Percentiles rank a stretch among this genome's conserved stretches.
Conservation (phyloP, 331 rosid species). For the Phaseolus coccineus region DNA sequence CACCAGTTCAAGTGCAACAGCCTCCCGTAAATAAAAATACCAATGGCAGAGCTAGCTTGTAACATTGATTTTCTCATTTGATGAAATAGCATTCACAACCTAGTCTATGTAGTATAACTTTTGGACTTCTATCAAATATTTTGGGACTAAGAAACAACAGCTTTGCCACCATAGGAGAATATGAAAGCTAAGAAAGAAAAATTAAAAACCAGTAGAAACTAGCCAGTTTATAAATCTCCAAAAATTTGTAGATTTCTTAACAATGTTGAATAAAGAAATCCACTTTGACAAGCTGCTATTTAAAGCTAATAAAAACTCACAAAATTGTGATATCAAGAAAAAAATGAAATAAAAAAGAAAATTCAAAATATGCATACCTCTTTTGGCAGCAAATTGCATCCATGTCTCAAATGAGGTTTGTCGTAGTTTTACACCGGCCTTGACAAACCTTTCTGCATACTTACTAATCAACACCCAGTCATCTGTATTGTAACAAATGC, state of each 20-base stretch:
- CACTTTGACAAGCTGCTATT: slow-evolving; percentile 13
- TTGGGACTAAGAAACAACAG: slow-evolving; percentile 24
- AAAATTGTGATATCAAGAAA: slow-evolving; percentile 19
- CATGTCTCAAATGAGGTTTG: slow-evolving; percentile 70
- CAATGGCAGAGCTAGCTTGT: slow-evolving; percentile 2
- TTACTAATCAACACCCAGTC: slow-evolving; percentile 77
- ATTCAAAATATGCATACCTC: slow-evolving; percentile 55
- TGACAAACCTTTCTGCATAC: slow-evolving; percentile 73
- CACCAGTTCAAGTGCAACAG: slow-evolving; percentile 14
- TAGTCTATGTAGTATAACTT: not conserved
- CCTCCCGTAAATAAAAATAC: not conserved
- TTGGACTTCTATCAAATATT: slow-evolving; percentile 17
- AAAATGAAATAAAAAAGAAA: slow-evolving; percentile 28
- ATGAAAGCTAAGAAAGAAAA: slow-evolving; percentile 26
- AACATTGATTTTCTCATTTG: slow-evolving; percentile 3
- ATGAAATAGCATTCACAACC: not conserved
- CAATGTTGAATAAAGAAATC: slow-evolving; percentile 37
- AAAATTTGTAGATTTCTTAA: slow-evolving; percentile 17
- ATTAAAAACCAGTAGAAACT: slow-evolving; percentile 8
- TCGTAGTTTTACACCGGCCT: slow-evolving; percentile 80
- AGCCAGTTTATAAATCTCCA: slow-evolving; percentile 28
- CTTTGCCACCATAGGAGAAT: not conserved
- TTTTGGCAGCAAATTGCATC: slow-evolving; percentile 87
- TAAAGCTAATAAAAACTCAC: slow-evolving; percentile 10
- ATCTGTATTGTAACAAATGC: slow-evolving; percentile 78